Conservation (phyloP, 306 rosid species). For the Erythrophleum fordii region DNA sequence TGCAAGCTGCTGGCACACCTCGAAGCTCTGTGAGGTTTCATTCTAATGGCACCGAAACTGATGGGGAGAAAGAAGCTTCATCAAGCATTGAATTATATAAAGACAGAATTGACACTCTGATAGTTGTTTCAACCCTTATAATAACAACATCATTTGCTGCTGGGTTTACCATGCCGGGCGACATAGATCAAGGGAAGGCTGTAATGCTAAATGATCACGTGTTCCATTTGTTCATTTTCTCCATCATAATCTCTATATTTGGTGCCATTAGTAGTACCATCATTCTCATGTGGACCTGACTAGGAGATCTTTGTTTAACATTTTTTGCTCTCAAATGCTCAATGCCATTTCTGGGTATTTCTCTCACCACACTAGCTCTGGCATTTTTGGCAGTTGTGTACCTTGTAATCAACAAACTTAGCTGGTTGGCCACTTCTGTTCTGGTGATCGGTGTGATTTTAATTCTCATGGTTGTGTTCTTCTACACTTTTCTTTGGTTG, state of each 20-base stretch:
- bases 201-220: background rate
- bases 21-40: background rate
- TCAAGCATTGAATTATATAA: background rate
- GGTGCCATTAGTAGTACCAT: slow-evolving; percentile 35
- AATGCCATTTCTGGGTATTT: slow-evolving; percentile 36
- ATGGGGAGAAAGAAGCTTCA: too few species aligned
- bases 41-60: background rate
- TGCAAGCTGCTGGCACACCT: background rate
- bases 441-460: background rate
- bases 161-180: slow-evolving; percentile 39
- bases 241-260: slow-evolving; percentile 42
- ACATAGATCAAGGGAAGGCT: slow-evolving; percentile 23
- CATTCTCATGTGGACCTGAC: slow-evolving; percentile 44
- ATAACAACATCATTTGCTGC: slow-evolving; percentile 41
- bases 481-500: slow-evolving; percentile 4
- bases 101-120: slow-evolving; percentile 32
- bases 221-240: slow-evolving; percentile 34
- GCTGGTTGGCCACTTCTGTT: slow-evolving; percentile 34
- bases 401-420: slow-evolving; percentile 26
- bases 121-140: slow-evolving; percentile 40
- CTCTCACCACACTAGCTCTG: slow-evolving; percentile 33
- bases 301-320: slow-evolving; percentile 20
- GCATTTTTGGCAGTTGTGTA: slow-evolving; percentile 47
- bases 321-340: background rate
- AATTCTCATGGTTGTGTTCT: background rate